A percentile compares a stretch with the other conserved stretches of the same genome.
Conservation (phyloP, 2,329 filamentous ascomycete genomes). For the Botrytis fragariae region DNA sequence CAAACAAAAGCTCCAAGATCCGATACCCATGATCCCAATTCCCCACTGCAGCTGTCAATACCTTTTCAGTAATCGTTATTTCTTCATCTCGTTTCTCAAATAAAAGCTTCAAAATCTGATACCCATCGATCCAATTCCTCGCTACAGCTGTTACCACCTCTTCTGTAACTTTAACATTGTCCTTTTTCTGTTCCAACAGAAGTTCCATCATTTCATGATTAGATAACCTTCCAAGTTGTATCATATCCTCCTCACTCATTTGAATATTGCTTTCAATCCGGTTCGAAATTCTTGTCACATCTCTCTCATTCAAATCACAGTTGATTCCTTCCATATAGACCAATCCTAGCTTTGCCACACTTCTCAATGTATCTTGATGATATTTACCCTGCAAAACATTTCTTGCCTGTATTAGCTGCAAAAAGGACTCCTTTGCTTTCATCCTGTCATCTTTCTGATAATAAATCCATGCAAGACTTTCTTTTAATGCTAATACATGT, state of each 20-base stretch:
- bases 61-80: background rate
- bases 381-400: fast-evolving
- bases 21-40: fast-evolving
- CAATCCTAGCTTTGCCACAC: background rate
- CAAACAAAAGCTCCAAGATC: background rate
- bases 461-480: background rate
- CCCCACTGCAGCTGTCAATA: background rate
- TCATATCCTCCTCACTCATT: background rate
- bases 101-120: background rate
- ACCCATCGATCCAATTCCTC: fast-evolving
- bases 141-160: background rate
- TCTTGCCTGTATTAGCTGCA: background rate
- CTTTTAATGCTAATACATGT: background rate
- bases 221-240: background rate
- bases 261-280: background rate
- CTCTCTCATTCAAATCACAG: background rate
- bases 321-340: background rate
- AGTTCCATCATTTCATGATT: background rate
- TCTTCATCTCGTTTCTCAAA: background rate
- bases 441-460: fast-evolving
- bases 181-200: background rate
- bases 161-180: background rate
- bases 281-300: background rate
- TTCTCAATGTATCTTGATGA: background rate
- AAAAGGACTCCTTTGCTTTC: background rate